Percentiles rank a stretch among this genome's conserved stretches.
Evolutionary conservation across 495 filamentous ascomycete genomes (phyloP).

Genomic region (Podospora pseudopauciseta): DNA sequence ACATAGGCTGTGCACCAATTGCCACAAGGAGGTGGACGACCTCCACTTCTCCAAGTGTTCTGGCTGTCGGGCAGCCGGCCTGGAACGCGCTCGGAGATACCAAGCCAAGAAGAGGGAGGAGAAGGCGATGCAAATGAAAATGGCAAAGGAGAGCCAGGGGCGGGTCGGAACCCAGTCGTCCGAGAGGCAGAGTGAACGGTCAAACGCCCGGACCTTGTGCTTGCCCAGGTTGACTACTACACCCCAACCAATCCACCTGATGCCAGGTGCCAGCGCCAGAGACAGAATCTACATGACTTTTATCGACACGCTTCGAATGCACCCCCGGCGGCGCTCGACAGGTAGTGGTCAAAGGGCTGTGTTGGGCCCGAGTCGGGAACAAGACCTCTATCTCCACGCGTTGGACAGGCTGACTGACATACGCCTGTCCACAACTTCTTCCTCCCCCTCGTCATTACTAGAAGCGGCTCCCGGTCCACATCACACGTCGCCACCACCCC

Average conservation of each 20-base stretch:
- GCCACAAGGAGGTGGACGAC: background rate
- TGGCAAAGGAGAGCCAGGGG: background rate
- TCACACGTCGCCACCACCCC: too few relatives aligned
- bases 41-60: background rate
- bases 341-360: background rate
- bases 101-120: background rate
- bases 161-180: too few relatives aligned
- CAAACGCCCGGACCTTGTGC: background rate
- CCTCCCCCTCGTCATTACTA: background rate
- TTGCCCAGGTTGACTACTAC: too few relatives aligned
- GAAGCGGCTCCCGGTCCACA: too few relatives aligned
- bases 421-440: background rate
- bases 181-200: too few relatives aligned
- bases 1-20: conserved; percentile 1
- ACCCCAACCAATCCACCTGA: too few relatives aligned
- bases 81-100: background rate
- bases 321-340: background rate
- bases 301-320: background rate
- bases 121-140: background rate
- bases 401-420: background rate
- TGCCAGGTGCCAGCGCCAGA: background rate
- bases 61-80: background rate
- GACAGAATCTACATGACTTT: background rate
- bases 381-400: background rate
- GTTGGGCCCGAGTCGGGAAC: background rate